Evolutionary conservation across 352 stramenopile species (phyloP), one percentile per base, ranked within the genome.

Genomic region (Pythium biforme): DNA sequence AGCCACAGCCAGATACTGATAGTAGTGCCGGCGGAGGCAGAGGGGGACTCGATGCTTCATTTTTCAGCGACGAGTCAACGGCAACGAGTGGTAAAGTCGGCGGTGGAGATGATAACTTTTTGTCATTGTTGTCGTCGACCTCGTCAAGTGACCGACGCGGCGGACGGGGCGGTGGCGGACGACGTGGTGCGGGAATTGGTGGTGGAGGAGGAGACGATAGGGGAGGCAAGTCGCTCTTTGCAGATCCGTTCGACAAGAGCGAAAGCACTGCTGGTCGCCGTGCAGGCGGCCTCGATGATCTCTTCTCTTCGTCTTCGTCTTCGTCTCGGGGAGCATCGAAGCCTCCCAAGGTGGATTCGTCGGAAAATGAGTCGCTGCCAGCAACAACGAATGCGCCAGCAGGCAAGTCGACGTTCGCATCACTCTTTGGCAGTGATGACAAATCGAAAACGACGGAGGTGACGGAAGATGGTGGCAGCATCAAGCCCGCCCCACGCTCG

Each of bases 1-100:
- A 31, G 0, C 43, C 31, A 47, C 12, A 57, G 22, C 22, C 34
- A 33, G n/a, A 58, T 15, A 34, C 48, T 4, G 3, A 12, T 4
- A 40, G 2, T 41, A 47, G 34, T 22, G 25, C 14, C 9, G 43
- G 22, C 23, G 50, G 22, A 31, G 64, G 47, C 5, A 29, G 11
- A 31, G 51, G 60, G 29, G 64, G 53, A 8, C 54, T 72, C 17
- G 40, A 61, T 34, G 64, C 64, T 6, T 59, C 58, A n/a, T 72
- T 72, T 48, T 72, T 72, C 29, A 40, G 66, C 27, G 64, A 72
- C 23, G 52, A 71, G 14, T 34, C 48, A n/a, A n/a, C 55, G 10
- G 19, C 11, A 41, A n/a, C 50, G 2, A 45, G 20, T 9, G 17
- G 22, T 8, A 49, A 56, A 54, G 34, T 33, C 3, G 27, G 15